phyloP scores from a whole-genome alignment of 164 flowering plant species.

The Vitis amurensis region DNA sequence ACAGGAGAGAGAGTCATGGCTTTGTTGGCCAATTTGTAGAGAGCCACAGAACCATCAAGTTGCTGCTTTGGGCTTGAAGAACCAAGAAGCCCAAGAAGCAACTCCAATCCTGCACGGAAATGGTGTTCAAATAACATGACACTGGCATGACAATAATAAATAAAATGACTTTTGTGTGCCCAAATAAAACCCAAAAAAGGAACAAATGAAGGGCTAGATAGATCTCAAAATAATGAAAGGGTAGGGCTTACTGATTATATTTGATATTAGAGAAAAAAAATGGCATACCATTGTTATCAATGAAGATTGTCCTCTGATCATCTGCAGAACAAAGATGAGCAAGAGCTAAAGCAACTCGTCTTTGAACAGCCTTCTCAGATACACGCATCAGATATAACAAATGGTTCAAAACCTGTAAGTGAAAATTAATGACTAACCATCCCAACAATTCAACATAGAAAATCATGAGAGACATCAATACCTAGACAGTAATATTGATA shows the following conservation, averaged over 20 bases:
- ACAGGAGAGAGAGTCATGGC: constrained; percentile 74
- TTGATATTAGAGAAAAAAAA: background rate
- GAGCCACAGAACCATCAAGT: constrained; percentile 81
- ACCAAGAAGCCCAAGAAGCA: constrained; percentile 81
- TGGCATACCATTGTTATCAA: constrained; percentile 75
- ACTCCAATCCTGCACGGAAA: constrained; percentile 63
- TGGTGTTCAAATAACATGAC: background rate
- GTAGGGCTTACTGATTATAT: too few relatives aligned
- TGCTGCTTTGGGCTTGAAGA: constrained; percentile 69
- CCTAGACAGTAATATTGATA: background rate
- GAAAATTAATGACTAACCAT: constrained; percentile 5
- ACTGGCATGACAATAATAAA: background rate
- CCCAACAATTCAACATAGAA: background rate
- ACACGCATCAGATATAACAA: constrained; percentile 81
- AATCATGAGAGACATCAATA: background rate
- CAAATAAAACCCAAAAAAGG: too few relatives aligned
- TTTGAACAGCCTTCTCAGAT: constrained; percentile 66
- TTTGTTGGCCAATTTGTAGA: constrained; percentile 79
- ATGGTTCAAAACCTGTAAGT: constrained; percentile 70
- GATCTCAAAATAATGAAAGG: too few relatives aligned
- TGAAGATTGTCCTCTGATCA: constrained; percentile 79
- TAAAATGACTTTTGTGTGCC: background rate
- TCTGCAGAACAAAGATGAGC: constrained; percentile 93
- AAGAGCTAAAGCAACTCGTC: constrained; percentile 92
- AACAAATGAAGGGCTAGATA: too few relatives aligned